Evolutionary conservation across 176 grass and related monocot species (phyloP), one percentile per base, ranked within the genome.

Genomic region (Secale cereale): DNA sequence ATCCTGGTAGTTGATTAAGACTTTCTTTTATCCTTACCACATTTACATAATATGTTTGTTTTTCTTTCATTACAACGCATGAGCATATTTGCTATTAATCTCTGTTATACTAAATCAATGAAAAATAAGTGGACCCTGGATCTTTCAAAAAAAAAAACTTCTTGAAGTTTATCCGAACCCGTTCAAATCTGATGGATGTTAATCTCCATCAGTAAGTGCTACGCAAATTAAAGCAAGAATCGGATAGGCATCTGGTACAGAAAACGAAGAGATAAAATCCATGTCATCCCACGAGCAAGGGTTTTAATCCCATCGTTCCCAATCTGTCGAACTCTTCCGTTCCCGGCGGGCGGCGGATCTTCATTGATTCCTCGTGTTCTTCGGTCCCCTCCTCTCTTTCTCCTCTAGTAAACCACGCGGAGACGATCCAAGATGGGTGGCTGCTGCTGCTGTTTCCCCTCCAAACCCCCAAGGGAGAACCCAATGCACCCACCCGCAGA

Each of bases 391-490:
- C 16, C 13, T 30, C 26, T 64, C 40, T 62, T 50, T 39, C 16
- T 48, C 26, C 65, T 5, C 50, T 30, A 19, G 39, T 31, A 23
- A 6, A 68, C 52, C 59, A 45, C 50, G 73, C 72, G 29, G 40
- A 20, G 23, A n/a, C n/a, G 57, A 80, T 89, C 11, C 26, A 65
- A 43, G 82, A 89, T 85, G 87, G 82, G 87, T n/a, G 87, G 45
- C 17, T 80, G 67, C 68, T 88, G 75, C 76, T 65, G 66, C 87
- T 85, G 69, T 70, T 81, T 85, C 77, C 48, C 3, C 7, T 29
- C 2, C 25, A 76, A 85, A 79, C 87, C 87, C 27, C 59, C 16
- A n/a, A 83, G 87, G 87, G 82, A 76, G 69, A 76, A 89, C 46
- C 87, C 77, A 31, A 89, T 84, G 81, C 66, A 65, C 14, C 46